A percentile compares a stretch with the other conserved stretches of the same genome.
Evolutionary conservation across 306 rosid genomes (phyloP).

Genomic region (Quercus parvula): DNA sequence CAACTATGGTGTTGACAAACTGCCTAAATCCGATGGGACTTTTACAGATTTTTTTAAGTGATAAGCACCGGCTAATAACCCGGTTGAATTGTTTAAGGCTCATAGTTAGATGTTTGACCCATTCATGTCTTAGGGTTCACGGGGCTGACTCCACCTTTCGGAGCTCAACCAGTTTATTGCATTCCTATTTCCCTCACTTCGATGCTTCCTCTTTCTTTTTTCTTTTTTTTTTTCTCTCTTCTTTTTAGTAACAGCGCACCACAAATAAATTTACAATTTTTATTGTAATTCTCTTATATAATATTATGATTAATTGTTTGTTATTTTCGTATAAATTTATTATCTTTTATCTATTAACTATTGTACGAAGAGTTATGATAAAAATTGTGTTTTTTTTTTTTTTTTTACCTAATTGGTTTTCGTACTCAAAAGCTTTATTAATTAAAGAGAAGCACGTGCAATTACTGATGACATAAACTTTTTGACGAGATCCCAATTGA

Average conservation of each 20-base stretch:
- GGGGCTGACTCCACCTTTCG: slow-evolving; percentile 27
- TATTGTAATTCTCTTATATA: fast-evolving
- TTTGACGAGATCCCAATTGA: not conserved
- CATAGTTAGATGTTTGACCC: not conserved
- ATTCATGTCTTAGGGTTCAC: slow-evolving; percentile 12
- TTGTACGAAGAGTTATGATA: fast-evolving
- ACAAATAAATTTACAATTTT: no score
- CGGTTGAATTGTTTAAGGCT: not conserved
- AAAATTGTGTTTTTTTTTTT: not conserved
- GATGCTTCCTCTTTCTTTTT: not conserved
- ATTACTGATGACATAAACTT: slow-evolving; percentile 6
- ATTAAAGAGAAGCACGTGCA: slow-evolving; percentile 29
- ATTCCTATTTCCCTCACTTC: not conserved
- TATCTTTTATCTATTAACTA: fast-evolving
- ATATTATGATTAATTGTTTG: fast-evolving
- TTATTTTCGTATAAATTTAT: fast-evolving
- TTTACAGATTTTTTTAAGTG: not conserved
- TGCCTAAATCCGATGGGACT: not conserved
- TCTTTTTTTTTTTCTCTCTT: not conserved
- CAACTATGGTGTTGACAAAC: not conserved
- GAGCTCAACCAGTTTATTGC: slow-evolving; percentile 9
- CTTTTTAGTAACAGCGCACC: no score
- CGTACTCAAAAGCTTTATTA: not conserved
- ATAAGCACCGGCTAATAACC: not conserved
- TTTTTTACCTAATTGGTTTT: not conserved